Conservation (phyloP, 768 basidiomycete species). For the Naganishia randhawae region DNA sequence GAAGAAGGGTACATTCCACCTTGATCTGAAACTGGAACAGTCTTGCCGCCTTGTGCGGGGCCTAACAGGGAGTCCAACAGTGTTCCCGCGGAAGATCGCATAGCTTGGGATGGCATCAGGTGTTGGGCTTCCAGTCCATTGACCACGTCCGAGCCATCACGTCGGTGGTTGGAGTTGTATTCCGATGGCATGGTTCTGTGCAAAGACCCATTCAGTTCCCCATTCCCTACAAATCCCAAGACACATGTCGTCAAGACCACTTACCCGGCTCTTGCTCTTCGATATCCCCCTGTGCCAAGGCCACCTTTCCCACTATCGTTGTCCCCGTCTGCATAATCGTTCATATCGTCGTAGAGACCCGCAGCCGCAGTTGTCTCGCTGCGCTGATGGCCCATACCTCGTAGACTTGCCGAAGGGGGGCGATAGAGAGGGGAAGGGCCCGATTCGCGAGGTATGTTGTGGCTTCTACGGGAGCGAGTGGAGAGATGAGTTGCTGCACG, state of each 20-base stretch:
- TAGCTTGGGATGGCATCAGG: not conserved
- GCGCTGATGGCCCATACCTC: constrained; percentile 14
- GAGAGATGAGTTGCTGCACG: too few relatives aligned
- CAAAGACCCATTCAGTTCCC: not conserved
- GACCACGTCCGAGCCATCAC: not conserved
- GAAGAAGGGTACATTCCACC: constrained; percentile 58
- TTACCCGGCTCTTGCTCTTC: constrained; percentile 86
- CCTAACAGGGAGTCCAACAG: constrained; percentile 67
- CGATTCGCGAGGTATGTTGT: not conserved
- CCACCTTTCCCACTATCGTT: constrained; percentile 16
- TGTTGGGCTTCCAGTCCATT: not conserved
- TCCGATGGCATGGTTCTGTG: constrained; percentile 24
- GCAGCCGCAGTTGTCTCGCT: constrained; percentile 8
- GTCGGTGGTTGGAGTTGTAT: constrained; percentile 12
- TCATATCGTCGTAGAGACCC: not conserved
- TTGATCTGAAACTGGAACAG: constrained; percentile 61
- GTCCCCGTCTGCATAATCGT: constrained; percentile 9
- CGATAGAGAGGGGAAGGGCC: constrained; percentile 15
- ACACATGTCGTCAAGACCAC: constrained; percentile 53
- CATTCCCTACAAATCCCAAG: constrained; percentile 25
- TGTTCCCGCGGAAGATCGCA: constrained; percentile 41
- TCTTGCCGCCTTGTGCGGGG: constrained; percentile 59
- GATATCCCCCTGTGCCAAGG: constrained; percentile 59
- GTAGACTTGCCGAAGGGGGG: not conserved
- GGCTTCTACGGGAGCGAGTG: not conserved